Percentiles rank a stretch among this genome's conserved stretches.
These are phyloP conservation scores for Fusarium fujikuroi DNA, from an alignment of 2,329 filamentous ascomycete species.

Conservation along the genomic window DNA sequence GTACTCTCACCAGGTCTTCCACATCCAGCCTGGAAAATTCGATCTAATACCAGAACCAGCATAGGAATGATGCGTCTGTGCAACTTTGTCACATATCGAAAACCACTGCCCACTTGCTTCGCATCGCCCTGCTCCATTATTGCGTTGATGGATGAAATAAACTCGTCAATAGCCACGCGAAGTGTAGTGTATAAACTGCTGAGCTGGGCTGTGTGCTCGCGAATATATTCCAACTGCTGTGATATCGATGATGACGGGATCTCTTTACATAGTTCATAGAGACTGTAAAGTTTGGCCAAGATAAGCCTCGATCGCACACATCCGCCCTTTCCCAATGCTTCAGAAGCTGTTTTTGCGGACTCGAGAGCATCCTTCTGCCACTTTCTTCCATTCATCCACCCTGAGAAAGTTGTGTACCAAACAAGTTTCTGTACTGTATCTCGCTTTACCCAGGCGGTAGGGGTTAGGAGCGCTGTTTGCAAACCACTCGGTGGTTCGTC, in stretches of 20 bases:
- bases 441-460: constrained; percentile 15
- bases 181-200: constrained; percentile 17
- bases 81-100: constrained; percentile 16
- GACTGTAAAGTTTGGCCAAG: constrained; percentile 17
- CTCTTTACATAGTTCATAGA: constrained; percentile 27
- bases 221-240: constrained; percentile 30
- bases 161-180: constrained; percentile 5
- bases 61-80: constrained; percentile 41
- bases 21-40: constrained; percentile 36
- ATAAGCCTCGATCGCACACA: constrained; percentile 14
- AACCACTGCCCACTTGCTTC: neutral
- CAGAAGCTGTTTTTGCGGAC: neutral
- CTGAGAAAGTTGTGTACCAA: neutral
- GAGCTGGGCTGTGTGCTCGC: constrained; percentile 1
- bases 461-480: neutral
- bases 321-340: neutral
- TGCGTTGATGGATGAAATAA: constrained; percentile 11
- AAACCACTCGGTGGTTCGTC: constrained; percentile 13
- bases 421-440: constrained; percentile 12
- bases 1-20: neutral
- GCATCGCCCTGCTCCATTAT: neutral
- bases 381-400: constrained; percentile 29
- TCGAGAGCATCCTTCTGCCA: constrained; percentile 22
- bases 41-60: constrained; percentile 37
- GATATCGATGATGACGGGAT: constrained; percentile 24